A percentile compares a stretch with the other conserved stretches of the same genome.
phyloP scores from a whole-genome alignment of 257 asterid genomes.

The Mitragyna speciosa region DNA sequence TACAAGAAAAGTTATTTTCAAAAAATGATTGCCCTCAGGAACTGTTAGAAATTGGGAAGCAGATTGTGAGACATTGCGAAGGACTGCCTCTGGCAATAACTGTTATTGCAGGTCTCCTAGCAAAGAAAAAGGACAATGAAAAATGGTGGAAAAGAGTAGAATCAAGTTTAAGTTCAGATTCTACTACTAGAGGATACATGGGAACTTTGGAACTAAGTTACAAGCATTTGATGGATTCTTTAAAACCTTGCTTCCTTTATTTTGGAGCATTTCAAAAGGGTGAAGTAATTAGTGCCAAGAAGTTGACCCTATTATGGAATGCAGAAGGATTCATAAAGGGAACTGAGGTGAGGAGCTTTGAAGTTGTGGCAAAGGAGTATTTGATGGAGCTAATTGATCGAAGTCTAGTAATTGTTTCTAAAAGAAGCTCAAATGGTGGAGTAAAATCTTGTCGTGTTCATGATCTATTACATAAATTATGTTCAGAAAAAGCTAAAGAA shows the following conservation, averaged over 20 bases:
- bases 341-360: background rate
- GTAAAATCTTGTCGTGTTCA: background rate
- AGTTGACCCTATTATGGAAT: background rate
- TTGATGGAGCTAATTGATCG: background rate
- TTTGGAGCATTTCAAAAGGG: background rate
- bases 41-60: background rate
- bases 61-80: background rate
- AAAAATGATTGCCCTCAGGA: background rate
- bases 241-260: slow-evolving; percentile 7
- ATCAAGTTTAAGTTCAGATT: background rate
- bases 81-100: background rate
- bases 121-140: background rate
- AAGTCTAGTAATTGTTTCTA: background rate
- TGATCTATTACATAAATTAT: background rate
- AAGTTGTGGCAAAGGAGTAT: background rate
- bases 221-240: background rate
- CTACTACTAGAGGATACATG: background rate
- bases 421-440: background rate
- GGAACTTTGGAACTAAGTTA: background rate
- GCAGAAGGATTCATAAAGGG: background rate
- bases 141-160: background rate
- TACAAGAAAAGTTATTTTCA: slow-evolving; percentile 9
- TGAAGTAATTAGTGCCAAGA: background rate
- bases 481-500: background rate
- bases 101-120: background rate